phyloP scores from a whole-genome alignment of 2,329 filamentous ascomycete species.

The Calonectria pteridis region DNA sequence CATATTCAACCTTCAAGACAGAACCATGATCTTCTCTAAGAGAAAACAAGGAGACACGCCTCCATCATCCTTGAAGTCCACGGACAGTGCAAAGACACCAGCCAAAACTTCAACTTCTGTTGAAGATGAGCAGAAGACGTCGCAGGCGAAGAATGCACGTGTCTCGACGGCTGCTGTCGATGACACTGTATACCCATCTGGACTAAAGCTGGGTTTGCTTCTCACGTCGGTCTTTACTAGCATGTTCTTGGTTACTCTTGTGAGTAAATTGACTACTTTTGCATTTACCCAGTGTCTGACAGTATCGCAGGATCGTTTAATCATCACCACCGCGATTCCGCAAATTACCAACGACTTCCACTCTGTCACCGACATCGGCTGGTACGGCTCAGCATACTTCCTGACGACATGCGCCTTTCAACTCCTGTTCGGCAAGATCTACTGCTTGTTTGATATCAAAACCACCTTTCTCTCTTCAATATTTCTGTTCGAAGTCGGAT shows the following conservation, averaged over 20 bases:
- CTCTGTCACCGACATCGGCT: constrained; percentile 46
- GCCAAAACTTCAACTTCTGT: not conserved
- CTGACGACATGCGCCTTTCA: constrained; percentile 54
- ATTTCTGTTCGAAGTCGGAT: constrained; percentile 47
- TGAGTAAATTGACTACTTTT: not conserved
- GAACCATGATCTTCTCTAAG: not conserved
- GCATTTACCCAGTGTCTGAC: not conserved
- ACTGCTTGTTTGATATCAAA: constrained; percentile 54
- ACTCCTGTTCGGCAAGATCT: constrained; percentile 54
- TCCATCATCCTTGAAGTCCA: not conserved
- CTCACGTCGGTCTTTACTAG: not conserved
- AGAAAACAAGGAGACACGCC: not conserved
- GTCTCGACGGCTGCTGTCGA: not conserved
- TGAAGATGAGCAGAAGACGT: not conserved
- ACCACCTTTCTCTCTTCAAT: constrained; percentile 36
- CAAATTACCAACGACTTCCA: constrained; percentile 48
- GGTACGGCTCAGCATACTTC: constrained; percentile 52
- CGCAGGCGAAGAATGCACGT: no score
- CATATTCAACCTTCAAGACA: not conserved
- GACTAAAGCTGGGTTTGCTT: not conserved
- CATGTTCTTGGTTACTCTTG: not conserved
- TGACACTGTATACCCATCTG: not conserved
- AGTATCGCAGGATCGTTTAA: not conserved
- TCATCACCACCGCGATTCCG: constrained; percentile 33
- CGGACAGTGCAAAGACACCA: not conserved